phyloP scores from a whole-genome alignment of 2,329 filamentous ascomycete species.

The Cercospora zeae-maydis region DNA sequence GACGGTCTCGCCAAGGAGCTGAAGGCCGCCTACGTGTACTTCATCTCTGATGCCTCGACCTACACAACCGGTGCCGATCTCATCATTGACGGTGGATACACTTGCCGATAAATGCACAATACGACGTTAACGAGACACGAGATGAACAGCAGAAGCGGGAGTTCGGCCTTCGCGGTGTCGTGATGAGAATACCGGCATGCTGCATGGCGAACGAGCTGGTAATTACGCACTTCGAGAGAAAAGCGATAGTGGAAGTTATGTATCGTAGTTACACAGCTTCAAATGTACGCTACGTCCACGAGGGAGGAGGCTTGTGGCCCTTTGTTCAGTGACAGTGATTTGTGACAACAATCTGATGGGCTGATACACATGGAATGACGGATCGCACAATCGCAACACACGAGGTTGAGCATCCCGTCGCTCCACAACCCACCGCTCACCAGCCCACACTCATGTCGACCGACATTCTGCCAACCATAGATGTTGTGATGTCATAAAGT shows the following conservation, averaged over 20 bases:
- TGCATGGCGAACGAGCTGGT: not conserved
- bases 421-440: not conserved
- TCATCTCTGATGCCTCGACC: conserved; percentile 51
- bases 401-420: not conserved
- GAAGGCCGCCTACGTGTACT: conserved; percentile 57
- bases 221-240: not conserved
- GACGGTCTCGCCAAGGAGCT: conserved; percentile 63
- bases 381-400: conserved; percentile 2
- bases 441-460: not conserved
- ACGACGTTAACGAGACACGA: conserved; percentile 11
- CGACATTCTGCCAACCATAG: not conserved
- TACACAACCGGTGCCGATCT: conserved; percentile 53
- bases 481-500: not conserved
- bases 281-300: not conserved
- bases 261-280: conserved; percentile 11
- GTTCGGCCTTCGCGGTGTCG: not conserved
- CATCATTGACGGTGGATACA: conserved; percentile 51
- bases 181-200: not conserved
- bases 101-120: conserved; percentile 32
- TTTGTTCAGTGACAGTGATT: not conserved
- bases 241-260: not conserved
- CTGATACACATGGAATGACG: not conserved
- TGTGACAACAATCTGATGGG: not conserved
- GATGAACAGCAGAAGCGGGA: not conserved
- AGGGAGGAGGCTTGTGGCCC: not conserved